A percentile compares a stretch with the other conserved stretches of the same genome.
phyloP scores from a whole-genome alignment of 306 rosid genomes.

The Sicyos edulis region DNA sequence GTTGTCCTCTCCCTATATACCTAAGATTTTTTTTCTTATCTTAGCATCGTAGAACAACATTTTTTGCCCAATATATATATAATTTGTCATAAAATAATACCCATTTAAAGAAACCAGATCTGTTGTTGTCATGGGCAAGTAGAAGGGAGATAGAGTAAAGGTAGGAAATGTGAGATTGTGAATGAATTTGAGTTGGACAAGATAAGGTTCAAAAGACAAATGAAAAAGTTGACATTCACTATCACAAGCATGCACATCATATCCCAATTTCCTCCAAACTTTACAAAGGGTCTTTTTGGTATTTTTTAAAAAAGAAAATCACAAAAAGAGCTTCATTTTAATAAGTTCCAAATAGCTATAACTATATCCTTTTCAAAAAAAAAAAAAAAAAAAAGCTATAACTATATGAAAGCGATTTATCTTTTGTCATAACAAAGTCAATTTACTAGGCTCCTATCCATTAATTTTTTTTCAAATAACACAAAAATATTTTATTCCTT shows the following conservation, averaged over 20 bases:
- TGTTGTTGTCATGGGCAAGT: too few species aligned
- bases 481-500: too few species aligned
- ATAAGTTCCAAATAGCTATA: background rate
- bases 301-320: background rate
- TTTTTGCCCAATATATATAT: too few species aligned
- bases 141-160: too few species aligned
- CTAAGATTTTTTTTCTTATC: too few species aligned
- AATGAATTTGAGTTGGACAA: background rate
- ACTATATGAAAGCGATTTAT: background rate
- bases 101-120: too few species aligned
- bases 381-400: background rate
- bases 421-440: background rate
- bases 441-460: too few species aligned
- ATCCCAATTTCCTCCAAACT: background rate
- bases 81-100: too few species aligned
- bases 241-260: constrained; percentile 7
- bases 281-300: background rate
- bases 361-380: too few species aligned
- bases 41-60: too few species aligned
- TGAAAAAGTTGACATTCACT: background rate
- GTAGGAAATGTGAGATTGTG: too few species aligned
- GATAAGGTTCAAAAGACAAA: constrained; percentile 16
- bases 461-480: background rate
- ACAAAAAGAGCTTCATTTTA: background rate
- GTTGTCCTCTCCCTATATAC: too few species aligned